A percentile compares a stretch with the other conserved stretches of the same genome.
phyloP scores from a whole-genome alignment of 2,329 filamentous ascomycete species.

The Ophiocordyceps sinensis region DNA sequence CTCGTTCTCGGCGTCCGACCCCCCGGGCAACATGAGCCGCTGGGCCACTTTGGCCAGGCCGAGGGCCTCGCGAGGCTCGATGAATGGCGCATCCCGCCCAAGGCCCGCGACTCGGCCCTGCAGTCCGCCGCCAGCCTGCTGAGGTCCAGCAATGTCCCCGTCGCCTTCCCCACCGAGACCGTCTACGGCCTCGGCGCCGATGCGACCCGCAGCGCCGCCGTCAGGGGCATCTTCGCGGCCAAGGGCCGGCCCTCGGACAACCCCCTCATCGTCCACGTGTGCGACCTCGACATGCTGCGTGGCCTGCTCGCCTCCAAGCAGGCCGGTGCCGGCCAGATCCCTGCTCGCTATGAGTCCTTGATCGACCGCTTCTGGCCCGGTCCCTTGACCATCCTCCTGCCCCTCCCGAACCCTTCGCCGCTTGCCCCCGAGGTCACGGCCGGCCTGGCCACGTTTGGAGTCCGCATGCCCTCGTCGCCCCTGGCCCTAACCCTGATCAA shows the following conservation, averaged over 20 bases:
- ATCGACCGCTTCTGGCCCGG: conserved; percentile 88
- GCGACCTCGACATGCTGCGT: conserved; percentile 64
- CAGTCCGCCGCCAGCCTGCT: conserved; percentile 53
- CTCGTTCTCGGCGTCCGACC: conserved; percentile 21
- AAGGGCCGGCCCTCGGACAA: conserved; percentile 91
- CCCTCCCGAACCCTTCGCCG: conserved; percentile 51
- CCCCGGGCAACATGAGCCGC: conserved; percentile 8
- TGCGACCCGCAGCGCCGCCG: conserved; percentile 70
- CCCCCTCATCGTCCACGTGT: conserved; percentile 84
- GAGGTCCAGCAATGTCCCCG: conserved; percentile 52
- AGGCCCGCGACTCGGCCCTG: conserved; percentile 27
- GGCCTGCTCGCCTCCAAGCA: conserved; percentile 30
- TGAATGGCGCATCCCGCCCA: conserved; percentile 25
- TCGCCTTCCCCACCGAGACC: conserved; percentile 94
- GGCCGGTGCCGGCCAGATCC: conserved; percentile 29
- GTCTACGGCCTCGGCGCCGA: conserved; percentile 96
- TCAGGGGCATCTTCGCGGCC: conserved; percentile 81
- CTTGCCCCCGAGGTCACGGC: conserved; percentile 90
- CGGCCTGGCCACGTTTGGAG: conserved; percentile 71
- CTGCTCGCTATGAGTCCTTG: conserved; percentile 61
- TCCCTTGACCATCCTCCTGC: conserved; percentile 79
- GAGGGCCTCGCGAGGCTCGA: conserved; percentile 19
- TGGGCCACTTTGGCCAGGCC: conserved; percentile 19
- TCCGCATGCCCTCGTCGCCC: conserved; percentile 71
- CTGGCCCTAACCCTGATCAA: conserved; percentile 83